These are phyloP conservation scores for Calocybe gangraenosa DNA, from an alignment of 768 basidiomycete genomes.

Conservation along the genomic window DNA sequence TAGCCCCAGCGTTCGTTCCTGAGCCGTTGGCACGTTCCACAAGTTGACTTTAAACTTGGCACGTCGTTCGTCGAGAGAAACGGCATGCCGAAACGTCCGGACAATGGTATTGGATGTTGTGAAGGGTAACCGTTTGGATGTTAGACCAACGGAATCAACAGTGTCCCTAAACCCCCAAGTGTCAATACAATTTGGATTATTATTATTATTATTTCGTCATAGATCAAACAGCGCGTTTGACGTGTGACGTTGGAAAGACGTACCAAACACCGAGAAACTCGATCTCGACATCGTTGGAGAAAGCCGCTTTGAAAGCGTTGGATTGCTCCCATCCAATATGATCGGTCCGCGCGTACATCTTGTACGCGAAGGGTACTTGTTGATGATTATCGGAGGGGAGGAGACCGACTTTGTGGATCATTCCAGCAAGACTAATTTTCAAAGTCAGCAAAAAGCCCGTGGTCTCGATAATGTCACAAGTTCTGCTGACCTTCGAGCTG, in stretches of 20 bases:
- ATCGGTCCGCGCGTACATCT: conserved; percentile 55
- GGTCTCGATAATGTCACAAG: neutral
- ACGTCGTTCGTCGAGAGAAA: conserved; percentile 61
- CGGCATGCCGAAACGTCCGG: conserved; percentile 57
- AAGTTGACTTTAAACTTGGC: conserved; percentile 56
- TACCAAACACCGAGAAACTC: conserved; percentile 60
- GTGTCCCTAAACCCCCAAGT: conserved; percentile 47
- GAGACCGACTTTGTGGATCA: conserved; percentile 50
- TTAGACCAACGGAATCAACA: conserved; percentile 57
- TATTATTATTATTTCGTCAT: no score
- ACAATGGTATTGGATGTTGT: conserved; percentile 53
- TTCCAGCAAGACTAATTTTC: conserved; percentile 46
- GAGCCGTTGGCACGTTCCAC: conserved; percentile 36
- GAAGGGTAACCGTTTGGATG: conserved; percentile 53
- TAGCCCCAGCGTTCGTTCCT: conserved; percentile 25
- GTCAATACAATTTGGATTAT: no score
- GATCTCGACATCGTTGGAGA: conserved; percentile 48
- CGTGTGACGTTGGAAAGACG: conserved; percentile 3
- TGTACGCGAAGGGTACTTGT: conserved; percentile 61
- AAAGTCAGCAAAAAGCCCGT: neutral
- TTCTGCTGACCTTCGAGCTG: conserved; percentile 41
- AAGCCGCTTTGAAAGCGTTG: conserved; percentile 51
- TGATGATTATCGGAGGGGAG: conserved; percentile 45
- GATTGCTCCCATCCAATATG: conserved; percentile 43
- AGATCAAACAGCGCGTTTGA: no score